Evolutionary conservation across 148 eudicot genomes (phyloP).

Genomic region (Polygonum maritimum): DNA sequence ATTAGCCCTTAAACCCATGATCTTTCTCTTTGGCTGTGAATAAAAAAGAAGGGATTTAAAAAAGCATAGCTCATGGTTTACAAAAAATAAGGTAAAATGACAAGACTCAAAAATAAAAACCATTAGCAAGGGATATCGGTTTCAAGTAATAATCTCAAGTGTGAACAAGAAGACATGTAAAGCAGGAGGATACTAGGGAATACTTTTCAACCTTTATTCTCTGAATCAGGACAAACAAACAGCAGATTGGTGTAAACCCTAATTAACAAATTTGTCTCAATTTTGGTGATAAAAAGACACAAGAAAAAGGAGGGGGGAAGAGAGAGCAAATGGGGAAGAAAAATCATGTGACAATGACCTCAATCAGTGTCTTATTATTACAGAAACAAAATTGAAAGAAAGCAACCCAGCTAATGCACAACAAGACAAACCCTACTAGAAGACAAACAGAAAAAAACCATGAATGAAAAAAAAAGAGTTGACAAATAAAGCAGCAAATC

Average conservation of each 20-base stretch:
- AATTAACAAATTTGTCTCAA: not conserved
- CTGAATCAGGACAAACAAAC: not conserved
- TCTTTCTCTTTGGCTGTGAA: not conserved
- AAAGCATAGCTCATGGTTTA: not conserved
- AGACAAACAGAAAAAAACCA: not conserved
- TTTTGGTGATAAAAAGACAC: not conserved
- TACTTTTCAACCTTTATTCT: not conserved
- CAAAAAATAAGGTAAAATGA: not conserved
- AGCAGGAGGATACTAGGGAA: not conserved
- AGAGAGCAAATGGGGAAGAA: slow-evolving; percentile 10
- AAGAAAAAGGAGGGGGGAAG: not conserved
- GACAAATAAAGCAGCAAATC: not conserved
- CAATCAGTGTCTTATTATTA: slow-evolving; percentile 21
- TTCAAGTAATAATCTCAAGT: not conserved
- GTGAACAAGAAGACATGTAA: not conserved
- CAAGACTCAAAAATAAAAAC: not conserved
- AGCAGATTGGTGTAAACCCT: not conserved
- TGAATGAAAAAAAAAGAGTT: no score
- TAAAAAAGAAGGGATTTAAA: not conserved
- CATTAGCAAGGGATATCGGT: not conserved
- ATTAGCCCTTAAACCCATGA: slow-evolving; percentile 1
- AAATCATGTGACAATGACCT: slow-evolving; percentile 29
- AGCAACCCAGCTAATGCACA: slow-evolving; percentile 5
- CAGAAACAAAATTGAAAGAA: slow-evolving; percentile 20
- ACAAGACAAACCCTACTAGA: not conserved